Base-by-base conservation (phyloP, 192 early-diverging fungal species). In the Backusella liffmaniae region DNA sequence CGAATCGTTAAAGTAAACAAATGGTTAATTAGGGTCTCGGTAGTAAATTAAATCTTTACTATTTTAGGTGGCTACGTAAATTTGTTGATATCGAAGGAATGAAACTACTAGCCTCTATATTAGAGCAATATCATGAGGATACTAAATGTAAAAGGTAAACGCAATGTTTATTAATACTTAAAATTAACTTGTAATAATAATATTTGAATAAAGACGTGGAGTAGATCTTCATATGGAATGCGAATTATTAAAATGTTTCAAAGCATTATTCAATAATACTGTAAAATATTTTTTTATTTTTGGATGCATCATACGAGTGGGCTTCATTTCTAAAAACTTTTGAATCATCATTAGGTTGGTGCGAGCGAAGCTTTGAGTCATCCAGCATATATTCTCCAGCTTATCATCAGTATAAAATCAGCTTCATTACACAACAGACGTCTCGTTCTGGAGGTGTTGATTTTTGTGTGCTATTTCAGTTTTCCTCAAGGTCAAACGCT, bases 201-300 rank as follows among this genome's bases (percentile, higher is more conserved):
- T 9, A 13, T 29, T 9, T 16, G 26, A 62, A 62, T 26, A 26
- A 62, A 62, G 92, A 66, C 83, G 85, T 67, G 90, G 91, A 34
- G 84, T 86, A 32, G 93, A 94, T 77, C 79, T 91, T 23, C 83
- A 88, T 59, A 92, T 92, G 86, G 93, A 94, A 74, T 85, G 88
- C 42, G 93, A 93, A 81, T 90, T 94, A 69, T 85, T 92, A 37
- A 92, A 91, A 74, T 93, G 92, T 77, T 88, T 94, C 69, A 93
- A 94, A 71, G 87, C 89, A 6, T 74, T 94, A n/a, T 84, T 94
- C 66, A 94, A 93, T 73, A 91, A 87, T 68, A 73, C 84, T 66
- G 82, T 80, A 77, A 32, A 46, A 73, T 29, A 29, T 12, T 29
- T 62, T 23, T 62, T 10, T 3, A 32, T 29, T 29, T 62, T 29